A percentile compares a stretch with the other conserved stretches of the same genome.
These are phyloP conservation scores for Epichloe aotearoae DNA, from an alignment of 2,329 filamentous ascomycete genomes.

Conservation along the genomic window DNA sequence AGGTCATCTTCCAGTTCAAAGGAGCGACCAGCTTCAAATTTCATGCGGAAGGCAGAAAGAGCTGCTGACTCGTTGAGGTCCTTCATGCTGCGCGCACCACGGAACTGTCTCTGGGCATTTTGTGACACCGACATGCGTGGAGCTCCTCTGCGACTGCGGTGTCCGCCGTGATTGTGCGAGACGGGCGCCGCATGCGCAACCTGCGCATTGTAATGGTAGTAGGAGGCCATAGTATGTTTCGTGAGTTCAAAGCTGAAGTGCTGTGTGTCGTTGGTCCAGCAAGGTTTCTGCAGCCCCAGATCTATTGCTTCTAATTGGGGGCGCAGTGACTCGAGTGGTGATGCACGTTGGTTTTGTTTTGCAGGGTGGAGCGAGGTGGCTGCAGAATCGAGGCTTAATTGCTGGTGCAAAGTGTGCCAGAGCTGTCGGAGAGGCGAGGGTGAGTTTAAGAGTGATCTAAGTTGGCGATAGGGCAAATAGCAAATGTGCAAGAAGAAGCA, in stretches of 20 bases:
- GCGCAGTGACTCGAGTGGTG: slow-evolving; percentile 8
- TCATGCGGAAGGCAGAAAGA: slow-evolving; percentile 65
- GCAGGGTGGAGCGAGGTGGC: not conserved
- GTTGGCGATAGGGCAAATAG: not conserved
- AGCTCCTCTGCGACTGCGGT: slow-evolving; percentile 65
- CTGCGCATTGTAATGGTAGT: slow-evolving; percentile 49
- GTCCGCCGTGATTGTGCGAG: slow-evolving; percentile 62
- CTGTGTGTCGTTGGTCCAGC: not conserved
- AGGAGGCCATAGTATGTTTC: slow-evolving; percentile 41
- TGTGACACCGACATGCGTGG: slow-evolving; percentile 70
- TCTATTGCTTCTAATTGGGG: slow-evolving; percentile 2
- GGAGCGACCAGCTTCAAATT: slow-evolving; percentile 82
- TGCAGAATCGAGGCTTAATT: not conserved
- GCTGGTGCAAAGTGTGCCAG: not conserved
- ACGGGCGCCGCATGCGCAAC: slow-evolving; percentile 44
- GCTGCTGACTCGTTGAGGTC: slow-evolving; percentile 69
- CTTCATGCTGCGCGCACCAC: slow-evolving; percentile 73
- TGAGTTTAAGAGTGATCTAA: not conserved
- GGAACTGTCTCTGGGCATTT: slow-evolving; percentile 76
- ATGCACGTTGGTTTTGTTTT: not conserved
- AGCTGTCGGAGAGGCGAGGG: not conserved
- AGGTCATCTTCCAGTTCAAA: slow-evolving; percentile 95
- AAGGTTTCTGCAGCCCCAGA: slow-evolving; percentile 1
- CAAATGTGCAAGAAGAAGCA: not conserved
- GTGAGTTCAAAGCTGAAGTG: not conserved